These are phyloP conservation scores for Balamuthia mandrillaris DNA, from an alignment of 208 protist genomes.

Conservation along the genomic window DNA sequence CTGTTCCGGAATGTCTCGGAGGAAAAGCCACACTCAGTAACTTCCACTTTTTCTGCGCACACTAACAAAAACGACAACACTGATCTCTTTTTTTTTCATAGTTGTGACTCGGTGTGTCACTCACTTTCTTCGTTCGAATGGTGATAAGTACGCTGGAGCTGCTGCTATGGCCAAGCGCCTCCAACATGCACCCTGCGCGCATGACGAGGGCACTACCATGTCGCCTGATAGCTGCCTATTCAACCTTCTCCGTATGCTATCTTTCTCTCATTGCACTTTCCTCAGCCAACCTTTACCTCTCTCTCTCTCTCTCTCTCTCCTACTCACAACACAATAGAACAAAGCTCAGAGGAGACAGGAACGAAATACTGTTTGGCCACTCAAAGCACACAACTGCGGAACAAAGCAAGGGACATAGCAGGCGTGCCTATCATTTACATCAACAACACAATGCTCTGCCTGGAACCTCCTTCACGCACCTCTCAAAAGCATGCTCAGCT, in stretches of 20 bases:
- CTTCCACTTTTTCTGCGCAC: too few species aligned
- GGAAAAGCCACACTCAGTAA: not conserved
- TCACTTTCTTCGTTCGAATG: not conserved
- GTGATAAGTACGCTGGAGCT: not conserved
- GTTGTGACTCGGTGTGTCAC: constrained; percentile 22
- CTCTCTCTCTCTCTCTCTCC: too few species aligned
- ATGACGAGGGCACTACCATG: not conserved
- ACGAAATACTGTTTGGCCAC: too few species aligned
- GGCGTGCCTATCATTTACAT: not conserved
- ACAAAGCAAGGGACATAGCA: too few species aligned
- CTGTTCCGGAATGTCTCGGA: not conserved
- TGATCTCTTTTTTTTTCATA: too few species aligned
- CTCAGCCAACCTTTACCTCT: not conserved
- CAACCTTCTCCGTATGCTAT: not conserved
- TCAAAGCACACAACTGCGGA: too few species aligned
- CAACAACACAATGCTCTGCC: not conserved
- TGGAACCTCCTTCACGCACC: not conserved
- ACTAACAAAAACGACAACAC: too few species aligned
- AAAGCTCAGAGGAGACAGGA: too few species aligned
- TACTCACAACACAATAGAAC: too few species aligned
- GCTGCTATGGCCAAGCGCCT: constrained; percentile 24
- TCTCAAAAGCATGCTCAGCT: not conserved
- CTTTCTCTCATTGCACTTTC: not conserved
- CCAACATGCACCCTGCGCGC: not conserved
- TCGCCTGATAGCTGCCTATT: not conserved